phyloP scores from a whole-genome alignment of 2,329 filamentous ascomycete species.

The Malbranchea zuffiana region DNA sequence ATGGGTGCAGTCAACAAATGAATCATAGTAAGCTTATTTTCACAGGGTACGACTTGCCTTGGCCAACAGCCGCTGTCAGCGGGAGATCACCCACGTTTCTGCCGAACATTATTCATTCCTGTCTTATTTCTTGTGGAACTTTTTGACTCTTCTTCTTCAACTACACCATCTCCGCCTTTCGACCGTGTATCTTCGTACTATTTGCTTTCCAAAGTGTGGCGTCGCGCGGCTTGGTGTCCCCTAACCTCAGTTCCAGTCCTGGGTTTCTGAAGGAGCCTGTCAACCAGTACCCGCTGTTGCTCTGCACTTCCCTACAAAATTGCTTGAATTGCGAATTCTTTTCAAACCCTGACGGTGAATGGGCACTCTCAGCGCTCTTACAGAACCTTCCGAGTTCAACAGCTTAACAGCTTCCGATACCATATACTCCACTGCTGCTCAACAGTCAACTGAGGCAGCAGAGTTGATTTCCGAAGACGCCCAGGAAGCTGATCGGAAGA shows the following conservation, averaged over 20 bases:
- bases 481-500: constrained; percentile 42
- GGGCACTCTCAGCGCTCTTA: constrained; percentile 24
- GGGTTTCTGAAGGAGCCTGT: no score
- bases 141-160: neutral
- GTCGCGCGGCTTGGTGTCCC: no score
- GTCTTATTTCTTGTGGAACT: constrained; percentile 1
- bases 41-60: constrained; percentile 16
- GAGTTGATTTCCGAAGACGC: constrained; percentile 29
- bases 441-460: constrained; percentile 25
- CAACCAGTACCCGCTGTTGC: no score
- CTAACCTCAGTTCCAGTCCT: no score
- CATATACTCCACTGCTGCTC: constrained; percentile 30
- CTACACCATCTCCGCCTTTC: neutral
- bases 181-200: constrained; percentile 4
- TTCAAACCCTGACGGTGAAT: constrained; percentile 18
- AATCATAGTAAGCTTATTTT: constrained; percentile 20
- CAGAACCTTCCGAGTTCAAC: constrained; percentile 31
- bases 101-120: constrained; percentile 6
- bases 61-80: constrained; percentile 8
- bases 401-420: constrained; percentile 30
- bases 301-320: neutral
- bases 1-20: constrained; percentile 15
- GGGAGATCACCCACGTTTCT: constrained; percentile 14
- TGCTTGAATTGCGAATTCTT: constrained; percentile 2
- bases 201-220: no score